Evolutionary conservation across 805 yeast genomes (phyloP).

Genomic region (Grigorovia jiainica): DNA sequence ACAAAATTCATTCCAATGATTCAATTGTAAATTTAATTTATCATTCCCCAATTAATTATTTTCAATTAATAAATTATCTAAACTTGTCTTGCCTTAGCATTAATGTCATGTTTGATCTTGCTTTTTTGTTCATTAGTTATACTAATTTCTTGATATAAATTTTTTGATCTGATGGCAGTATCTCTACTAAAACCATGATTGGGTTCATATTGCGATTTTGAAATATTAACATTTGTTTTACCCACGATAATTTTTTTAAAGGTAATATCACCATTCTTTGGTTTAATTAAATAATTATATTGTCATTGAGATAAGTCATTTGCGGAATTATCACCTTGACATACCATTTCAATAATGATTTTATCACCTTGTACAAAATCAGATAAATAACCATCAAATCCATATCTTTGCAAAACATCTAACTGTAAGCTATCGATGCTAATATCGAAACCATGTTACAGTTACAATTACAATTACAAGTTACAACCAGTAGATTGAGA

Average conservation of each 20-base stretch:
- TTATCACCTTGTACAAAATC: constrained; percentile 70
- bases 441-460: constrained; percentile 11
- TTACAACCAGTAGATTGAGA: too few species aligned
- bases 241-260: constrained; percentile 56
- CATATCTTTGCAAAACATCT: constrained; percentile 36
- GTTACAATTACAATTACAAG: too few species aligned
- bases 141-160: constrained; percentile 18
- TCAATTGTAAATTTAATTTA: constrained; percentile 8
- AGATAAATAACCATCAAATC: constrained; percentile 72
- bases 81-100: constrained; percentile 6
- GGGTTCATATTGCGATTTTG: constrained; percentile 54
- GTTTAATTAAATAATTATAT: constrained; percentile 30
- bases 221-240: constrained; percentile 39
- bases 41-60: constrained; percentile 13
- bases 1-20: constrained; percentile 13
- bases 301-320: constrained; percentile 36
- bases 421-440: constrained; percentile 12
- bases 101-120: constrained; percentile 12
- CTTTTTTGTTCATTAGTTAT: constrained; percentile 19
- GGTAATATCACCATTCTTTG: constrained; percentile 28
- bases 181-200: constrained; percentile 38
- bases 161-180: constrained; percentile 8
- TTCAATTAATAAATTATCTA: constrained; percentile 9
- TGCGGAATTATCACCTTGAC: constrained; percentile 41
- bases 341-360: constrained; percentile 62